These are phyloP conservation scores for Maudiozyma barnettii DNA, from an alignment of 805 yeast genomes.

Conservation along the genomic window DNA sequence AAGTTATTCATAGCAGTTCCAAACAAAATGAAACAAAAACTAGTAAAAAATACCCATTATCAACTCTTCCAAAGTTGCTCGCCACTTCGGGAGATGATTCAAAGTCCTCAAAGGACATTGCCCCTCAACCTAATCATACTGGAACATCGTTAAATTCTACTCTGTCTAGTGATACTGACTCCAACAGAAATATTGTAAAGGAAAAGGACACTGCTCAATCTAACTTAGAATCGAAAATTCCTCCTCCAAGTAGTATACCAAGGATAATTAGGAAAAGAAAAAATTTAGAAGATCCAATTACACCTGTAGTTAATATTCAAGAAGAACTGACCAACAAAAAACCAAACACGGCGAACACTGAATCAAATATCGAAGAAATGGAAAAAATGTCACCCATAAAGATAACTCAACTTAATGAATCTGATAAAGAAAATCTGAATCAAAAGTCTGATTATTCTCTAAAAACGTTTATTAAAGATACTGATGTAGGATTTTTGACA, in stretches of 20 bases:
- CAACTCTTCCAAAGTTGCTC: too few species aligned
- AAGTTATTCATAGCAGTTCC: neutral
- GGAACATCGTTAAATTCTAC: too few species aligned
- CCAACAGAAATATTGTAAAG: neutral
- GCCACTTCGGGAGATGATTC: neutral
- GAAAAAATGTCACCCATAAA: constrained; percentile 24
- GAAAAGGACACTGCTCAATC: constrained; percentile 3
- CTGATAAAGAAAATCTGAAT: neutral
- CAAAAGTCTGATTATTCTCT: constrained; percentile 8
- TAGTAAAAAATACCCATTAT: too few species aligned
- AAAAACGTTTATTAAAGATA: constrained; percentile 12
- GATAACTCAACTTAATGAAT: constrained; percentile 6
- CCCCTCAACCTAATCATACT: too few species aligned
- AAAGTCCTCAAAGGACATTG: neutral
- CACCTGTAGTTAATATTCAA: neutral
- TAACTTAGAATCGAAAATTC: neutral
- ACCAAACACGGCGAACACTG: constrained; percentile 5
- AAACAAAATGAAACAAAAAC: too few species aligned
- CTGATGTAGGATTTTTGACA: constrained; percentile 13
- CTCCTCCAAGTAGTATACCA: constrained; percentile 3
- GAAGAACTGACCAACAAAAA: neutral
- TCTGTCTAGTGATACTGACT: too few species aligned
- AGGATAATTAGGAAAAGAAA: neutral
- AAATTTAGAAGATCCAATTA: neutral
- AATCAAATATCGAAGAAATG: constrained; percentile 16